Evolutionary conservation across 2,329 filamentous ascomycete genomes (phyloP), one percentile per base, ranked within the genome.

Genomic region (Pseudogymnoascus sp.): DNA sequence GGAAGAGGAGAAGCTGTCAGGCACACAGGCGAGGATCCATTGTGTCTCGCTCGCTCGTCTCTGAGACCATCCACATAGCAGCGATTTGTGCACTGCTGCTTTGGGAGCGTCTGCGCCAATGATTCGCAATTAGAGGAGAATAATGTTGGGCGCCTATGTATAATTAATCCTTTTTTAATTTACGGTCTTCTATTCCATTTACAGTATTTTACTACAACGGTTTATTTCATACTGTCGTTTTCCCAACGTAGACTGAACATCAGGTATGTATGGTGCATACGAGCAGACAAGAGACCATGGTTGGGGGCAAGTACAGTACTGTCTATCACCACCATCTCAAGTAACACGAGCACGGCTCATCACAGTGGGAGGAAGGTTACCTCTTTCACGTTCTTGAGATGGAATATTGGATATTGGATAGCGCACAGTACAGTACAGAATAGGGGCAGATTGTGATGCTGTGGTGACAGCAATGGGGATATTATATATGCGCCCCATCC

Each of bases 1-100:
- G 31, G 55, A 36, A 36, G 55, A 59, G 55, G 55, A 59, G 55
- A 59, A 59, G 55, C 55, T 35, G 55, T 59, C 31, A 37, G 55
- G 55, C 35, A 36, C 31, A 37, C 55, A 59, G 55, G 37, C 59
- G 37, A 60, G 59, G 37, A 39, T 39, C 21, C 55, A 59, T 35
- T 37, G 31, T 59, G 15, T 59, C 31, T 36, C 52, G 29, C 29
- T 37, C 31, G 52, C 35, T 58, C 55, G 55, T 59, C 35, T 59
- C 29, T 7, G 55, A 59, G 55, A 59, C 55, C 55, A 15, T 58
- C 42, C 55, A 59, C 55, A 59, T 36, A 59, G 42, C 13, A 29
- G 42, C 42, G 42, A 59, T 35, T 59, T 59, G 55, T 59, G n/a
- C 31, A 59, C 10, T 25, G 12, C 52, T 27, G 35, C 2, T 59